A percentile compares a stretch with the other conserved stretches of the same genome.
phyloP scores from a whole-genome alignment of 2,329 filamentous ascomycete species.

The Colletotrichum tofieldiae region DNA sequence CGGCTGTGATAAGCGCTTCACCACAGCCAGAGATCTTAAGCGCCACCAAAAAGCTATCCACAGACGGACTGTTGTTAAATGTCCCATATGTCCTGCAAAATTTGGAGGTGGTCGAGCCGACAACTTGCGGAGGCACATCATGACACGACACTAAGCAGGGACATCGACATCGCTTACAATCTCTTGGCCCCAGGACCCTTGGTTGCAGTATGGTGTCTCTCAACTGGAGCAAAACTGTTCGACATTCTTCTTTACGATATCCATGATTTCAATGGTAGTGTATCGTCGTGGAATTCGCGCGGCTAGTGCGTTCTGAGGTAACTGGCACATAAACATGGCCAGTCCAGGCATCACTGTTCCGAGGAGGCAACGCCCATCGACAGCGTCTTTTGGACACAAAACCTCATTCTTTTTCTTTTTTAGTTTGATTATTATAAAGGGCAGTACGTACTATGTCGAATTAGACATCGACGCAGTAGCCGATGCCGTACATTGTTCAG shows the following conservation, averaged over 20 bases:
- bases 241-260: neutral
- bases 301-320: neutral
- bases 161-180: neutral
- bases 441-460: too few species aligned
- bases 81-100: neutral
- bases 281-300: neutral
- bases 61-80: neutral
- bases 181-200: neutral
- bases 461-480: neutral
- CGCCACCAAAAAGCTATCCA: neutral
- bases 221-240: neutral
- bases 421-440: too few species aligned
- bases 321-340: neutral
- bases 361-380: neutral
- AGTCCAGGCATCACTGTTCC: neutral
- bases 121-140: slow-evolving; percentile 16
- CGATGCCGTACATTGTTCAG: neutral
- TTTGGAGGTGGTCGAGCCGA: neutral
- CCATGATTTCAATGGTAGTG: neutral
- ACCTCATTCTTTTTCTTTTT: neutral
- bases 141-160: neutral
- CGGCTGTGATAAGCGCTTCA: neutral
- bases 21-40: slow-evolving; percentile 2
- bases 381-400: neutral
- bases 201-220: neutral